phyloP scores from a whole-genome alignment of 2,329 filamentous ascomycete genomes.

The Ceratocystis alfenasii region DNA sequence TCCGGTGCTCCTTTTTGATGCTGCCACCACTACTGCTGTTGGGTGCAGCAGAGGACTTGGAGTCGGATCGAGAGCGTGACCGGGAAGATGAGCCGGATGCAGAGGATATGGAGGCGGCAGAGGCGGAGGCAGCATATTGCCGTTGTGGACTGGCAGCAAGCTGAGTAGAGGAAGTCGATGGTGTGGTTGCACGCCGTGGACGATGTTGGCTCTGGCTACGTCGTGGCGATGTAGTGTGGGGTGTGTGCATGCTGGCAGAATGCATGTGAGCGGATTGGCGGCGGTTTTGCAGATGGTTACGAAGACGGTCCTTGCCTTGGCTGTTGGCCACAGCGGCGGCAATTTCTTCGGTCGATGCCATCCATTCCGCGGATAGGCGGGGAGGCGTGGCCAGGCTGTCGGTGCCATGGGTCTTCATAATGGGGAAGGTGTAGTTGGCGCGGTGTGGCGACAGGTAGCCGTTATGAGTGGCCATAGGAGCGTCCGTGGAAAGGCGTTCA shows the following conservation, averaged over 20 bases:
- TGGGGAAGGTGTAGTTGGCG: conserved; percentile 11
- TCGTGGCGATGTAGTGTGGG: not conserved
- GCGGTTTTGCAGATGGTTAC: not conserved
- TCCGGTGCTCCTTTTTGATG: conserved; percentile 11
- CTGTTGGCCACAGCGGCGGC: not conserved
- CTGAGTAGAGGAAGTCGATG: not conserved
- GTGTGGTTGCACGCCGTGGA: not conserved
- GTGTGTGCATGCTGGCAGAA: not conserved
- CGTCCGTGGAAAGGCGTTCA: not conserved
- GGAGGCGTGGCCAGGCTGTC: not conserved
- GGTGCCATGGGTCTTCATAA: not conserved
- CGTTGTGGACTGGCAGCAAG: not conserved
- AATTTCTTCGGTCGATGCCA: conserved; percentile 19
- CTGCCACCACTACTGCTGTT: not conserved
- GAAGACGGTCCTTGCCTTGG: not conserved
- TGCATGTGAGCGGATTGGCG: not conserved
- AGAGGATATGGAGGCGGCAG: not conserved
- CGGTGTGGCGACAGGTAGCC: conserved; percentile 1
- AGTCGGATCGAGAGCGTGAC: not conserved
- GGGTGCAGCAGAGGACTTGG: not conserved
- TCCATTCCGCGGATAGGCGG: conserved; percentile 14
- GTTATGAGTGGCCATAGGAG: not conserved
- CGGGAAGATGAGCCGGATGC: not conserved
- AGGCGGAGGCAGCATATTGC: not conserved
- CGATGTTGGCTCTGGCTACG: conserved; percentile 1